These are phyloP conservation scores for Backusella mclennaniae DNA, from an alignment of 192 early-diverging fungal species.

Conservation along the genomic window DNA sequence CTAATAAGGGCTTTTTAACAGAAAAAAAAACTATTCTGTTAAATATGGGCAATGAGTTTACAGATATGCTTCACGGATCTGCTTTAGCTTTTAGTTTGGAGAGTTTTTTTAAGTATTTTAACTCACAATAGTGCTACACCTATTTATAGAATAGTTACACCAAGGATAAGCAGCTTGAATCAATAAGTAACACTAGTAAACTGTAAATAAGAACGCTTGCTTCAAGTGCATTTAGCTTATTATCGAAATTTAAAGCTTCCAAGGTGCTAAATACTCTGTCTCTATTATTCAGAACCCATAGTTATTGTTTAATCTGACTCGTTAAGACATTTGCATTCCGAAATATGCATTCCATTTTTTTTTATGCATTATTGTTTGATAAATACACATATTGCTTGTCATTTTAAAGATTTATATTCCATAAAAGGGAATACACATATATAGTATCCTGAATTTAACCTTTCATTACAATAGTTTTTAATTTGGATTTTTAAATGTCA, in stretches of 20 bases:
- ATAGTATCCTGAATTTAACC: neutral
- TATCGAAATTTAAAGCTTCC: neutral
- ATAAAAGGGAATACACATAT: neutral
- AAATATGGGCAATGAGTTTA: neutral
- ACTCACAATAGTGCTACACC: neutral
- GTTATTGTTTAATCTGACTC: neutral
- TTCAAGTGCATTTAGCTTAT: neutral
- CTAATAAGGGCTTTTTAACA: neutral
- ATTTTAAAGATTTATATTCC: neutral
- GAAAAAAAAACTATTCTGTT: neutral
- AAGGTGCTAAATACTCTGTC: neutral
- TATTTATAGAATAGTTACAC: neutral
- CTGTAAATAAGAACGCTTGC: neutral
- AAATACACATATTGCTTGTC: neutral
- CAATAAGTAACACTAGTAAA: neutral
- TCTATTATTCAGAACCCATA: neutral
- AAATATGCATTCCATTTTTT: constrained; percentile 6
- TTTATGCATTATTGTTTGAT: neutral
- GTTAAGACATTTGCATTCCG: neutral
- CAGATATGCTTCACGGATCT: neutral
- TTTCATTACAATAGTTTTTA: neutral
- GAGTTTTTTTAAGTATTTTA: neutral
- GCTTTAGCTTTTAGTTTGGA: neutral
- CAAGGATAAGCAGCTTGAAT: neutral
- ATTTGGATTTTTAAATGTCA: neutral